A percentile compares a stretch with the other conserved stretches of the same genome.
phyloP scores from a whole-genome alignment of 768 basidiomycete species.

The Calocera viscosa region DNA sequence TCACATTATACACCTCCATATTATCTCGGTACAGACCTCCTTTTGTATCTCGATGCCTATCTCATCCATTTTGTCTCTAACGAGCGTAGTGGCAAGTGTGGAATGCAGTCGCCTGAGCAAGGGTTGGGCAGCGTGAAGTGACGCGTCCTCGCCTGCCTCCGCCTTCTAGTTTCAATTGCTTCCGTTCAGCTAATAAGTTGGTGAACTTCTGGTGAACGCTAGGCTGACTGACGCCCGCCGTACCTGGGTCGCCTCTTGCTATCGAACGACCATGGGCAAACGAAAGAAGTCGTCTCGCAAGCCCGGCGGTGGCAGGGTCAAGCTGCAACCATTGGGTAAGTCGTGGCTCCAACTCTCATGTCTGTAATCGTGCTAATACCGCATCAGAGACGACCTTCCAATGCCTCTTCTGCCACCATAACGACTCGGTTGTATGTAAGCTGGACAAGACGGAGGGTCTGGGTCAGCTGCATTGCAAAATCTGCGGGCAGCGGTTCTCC shows the following conservation, averaged over 20 bases:
- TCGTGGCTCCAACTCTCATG: not conserved
- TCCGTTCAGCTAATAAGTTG: not conserved
- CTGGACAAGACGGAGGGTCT: slow-evolving; percentile 77
- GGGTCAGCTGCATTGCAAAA: slow-evolving; percentile 65
- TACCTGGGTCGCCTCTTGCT: not conserved
- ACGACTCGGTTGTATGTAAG: slow-evolving; percentile 74
- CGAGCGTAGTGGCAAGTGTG: not conserved
- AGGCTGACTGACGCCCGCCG: not conserved
- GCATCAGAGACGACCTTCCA: slow-evolving; percentile 65
- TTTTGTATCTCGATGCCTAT: slow-evolving; percentile 74
- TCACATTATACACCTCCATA: not conserved
- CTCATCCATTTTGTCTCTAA: slow-evolving; percentile 56
- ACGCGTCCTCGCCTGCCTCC: slow-evolving; percentile 13
- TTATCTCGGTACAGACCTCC: slow-evolving; percentile 40
- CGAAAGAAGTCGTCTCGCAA: slow-evolving; percentile 83
- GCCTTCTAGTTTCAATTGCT: not conserved
- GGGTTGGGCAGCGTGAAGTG: not conserved
- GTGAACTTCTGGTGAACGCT: not conserved
- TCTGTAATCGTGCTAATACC: not conserved
- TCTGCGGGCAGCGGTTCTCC: slow-evolving; percentile 79
- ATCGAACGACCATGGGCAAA: slow-evolving; percentile 54
- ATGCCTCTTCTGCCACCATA: slow-evolving; percentile 81
- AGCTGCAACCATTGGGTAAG: slow-evolving; percentile 62
- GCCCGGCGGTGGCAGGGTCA: slow-evolving; percentile 47
- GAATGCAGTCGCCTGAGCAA: slow-evolving; percentile 7